A percentile compares a stretch with the other conserved stretches of the same genome.
phyloP scores from a whole-genome alignment of 257 asterid species.

The Verbena officinalis region DNA sequence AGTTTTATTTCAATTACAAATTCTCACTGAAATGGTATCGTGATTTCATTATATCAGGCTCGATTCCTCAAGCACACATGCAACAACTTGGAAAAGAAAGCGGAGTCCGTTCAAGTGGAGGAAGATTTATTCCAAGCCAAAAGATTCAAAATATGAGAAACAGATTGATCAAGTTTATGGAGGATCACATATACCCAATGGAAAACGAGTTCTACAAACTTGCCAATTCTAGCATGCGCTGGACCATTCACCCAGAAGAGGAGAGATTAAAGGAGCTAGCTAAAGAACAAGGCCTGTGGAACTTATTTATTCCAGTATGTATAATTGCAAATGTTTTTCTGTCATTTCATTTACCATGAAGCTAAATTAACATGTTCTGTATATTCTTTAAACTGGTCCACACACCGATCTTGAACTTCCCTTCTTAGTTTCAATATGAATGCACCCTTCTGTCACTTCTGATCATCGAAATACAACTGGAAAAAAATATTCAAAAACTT shows the following conservation, averaged over 20 bases:
- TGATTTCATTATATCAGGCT: conserved; percentile 36
- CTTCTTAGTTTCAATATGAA: not conserved
- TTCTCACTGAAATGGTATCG: conserved; percentile 26
- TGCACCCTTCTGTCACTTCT: not conserved
- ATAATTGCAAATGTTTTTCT: conserved; percentile 4
- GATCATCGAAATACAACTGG: too few species aligned
- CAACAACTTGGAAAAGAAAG: conserved; percentile 40
- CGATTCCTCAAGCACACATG: conserved; percentile 36
- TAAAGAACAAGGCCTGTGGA: conserved; percentile 82
- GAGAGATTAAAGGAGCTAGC: conserved; percentile 92
- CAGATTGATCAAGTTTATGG: conserved; percentile 73
- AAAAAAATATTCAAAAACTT: too few species aligned
- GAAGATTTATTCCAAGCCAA: conserved; percentile 68
- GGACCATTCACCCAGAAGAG: conserved; percentile 90
- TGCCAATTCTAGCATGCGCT: conserved; percentile 71
- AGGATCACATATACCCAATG: conserved; percentile 79
- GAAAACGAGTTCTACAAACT: conserved; percentile 79
- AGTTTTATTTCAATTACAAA: not conserved
- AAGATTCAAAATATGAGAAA: conserved; percentile 72
- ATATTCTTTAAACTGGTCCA: too few species aligned
- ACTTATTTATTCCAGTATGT: conserved; percentile 91
- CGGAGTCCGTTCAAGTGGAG: conserved; percentile 40
- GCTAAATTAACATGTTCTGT: not conserved
- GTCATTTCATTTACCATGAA: conserved; percentile 5
- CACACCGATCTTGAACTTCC: too few species aligned